These are phyloP conservation scores for Phaeodactylum tricornutum DNA, from an alignment of 108 stramenopile species.

Conservation along the genomic window DNA sequence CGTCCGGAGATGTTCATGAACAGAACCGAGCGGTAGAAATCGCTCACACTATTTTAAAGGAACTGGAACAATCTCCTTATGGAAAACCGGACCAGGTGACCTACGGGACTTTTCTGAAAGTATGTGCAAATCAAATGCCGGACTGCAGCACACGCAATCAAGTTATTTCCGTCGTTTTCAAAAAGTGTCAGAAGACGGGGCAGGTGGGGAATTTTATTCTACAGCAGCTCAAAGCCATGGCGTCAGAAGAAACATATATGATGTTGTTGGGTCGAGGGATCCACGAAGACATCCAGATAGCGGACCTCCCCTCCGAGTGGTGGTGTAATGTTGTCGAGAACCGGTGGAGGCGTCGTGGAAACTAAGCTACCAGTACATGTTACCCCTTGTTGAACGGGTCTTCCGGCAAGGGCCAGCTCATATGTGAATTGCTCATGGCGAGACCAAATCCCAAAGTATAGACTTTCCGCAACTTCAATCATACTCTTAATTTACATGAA, in stretches of 20 bases:
- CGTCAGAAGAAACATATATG: conserved; percentile 23
- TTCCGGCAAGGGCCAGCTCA: too few species aligned
- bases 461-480: too few species aligned
- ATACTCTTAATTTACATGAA: too few species aligned
- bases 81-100: conserved; percentile 63
- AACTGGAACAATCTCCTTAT: conserved; percentile 31
- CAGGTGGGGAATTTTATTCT: conserved; percentile 61
- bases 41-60: conserved; percentile 32
- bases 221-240: conserved; percentile 39
- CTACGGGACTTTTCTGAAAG: conserved; percentile 74
- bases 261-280: conserved; percentile 28
- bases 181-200: conserved; percentile 47
- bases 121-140: conserved; percentile 66
- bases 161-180: conserved; percentile 43
- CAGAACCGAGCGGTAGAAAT: conserved; percentile 55
- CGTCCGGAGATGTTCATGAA: conserved; percentile 39
- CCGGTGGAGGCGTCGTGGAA: conserved; percentile 41
- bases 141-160: conserved; percentile 36
- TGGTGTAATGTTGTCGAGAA: conserved; percentile 57
- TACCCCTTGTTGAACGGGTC: too few species aligned
- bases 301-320: conserved; percentile 53
- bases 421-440: too few species aligned
- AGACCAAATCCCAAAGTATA: too few species aligned
- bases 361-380: too few species aligned
- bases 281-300: conserved; percentile 26